Evolutionary conservation across 257 asterid genomes (phyloP).

Genomic region (Primulina eburnea): DNA sequence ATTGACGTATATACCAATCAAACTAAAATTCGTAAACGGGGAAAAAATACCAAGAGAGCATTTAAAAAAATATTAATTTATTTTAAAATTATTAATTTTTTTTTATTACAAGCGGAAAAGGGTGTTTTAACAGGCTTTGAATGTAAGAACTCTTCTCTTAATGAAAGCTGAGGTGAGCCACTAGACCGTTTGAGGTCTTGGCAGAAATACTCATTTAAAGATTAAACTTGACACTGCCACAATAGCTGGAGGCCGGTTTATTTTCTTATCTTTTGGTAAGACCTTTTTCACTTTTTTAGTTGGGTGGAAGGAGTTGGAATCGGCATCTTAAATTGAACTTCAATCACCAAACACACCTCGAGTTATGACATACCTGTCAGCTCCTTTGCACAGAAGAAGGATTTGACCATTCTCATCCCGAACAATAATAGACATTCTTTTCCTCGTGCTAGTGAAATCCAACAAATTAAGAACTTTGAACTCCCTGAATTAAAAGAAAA

Average conservation of each 20-base stretch:
- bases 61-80: neutral
- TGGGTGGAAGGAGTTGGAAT: neutral
- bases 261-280: neutral
- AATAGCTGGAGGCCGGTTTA: conserved; percentile 6
- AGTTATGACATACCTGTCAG: conserved; percentile 64
- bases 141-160: no score
- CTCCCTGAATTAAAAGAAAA: conserved; percentile 55
- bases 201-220: neutral
- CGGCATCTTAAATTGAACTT: neutral
- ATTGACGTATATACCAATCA: conserved; percentile 5
- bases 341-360: conserved; percentile 8
- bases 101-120: neutral
- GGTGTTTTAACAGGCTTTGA: neutral
- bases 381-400: conserved; percentile 90
- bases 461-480: conserved; percentile 77
- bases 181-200: neutral
- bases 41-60: conserved; percentile 5
- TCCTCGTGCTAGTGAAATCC: conserved; percentile 96
- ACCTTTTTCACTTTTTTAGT: neutral
- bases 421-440: conserved; percentile 87
- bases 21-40: neutral
- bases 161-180: neutral
- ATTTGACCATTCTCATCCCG: conserved; percentile 74
- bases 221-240: neutral
- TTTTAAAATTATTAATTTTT: no score